phyloP scores from a whole-genome alignment of 176 grass and related monocot genomes.

The Aechmea fasciata region DNA sequence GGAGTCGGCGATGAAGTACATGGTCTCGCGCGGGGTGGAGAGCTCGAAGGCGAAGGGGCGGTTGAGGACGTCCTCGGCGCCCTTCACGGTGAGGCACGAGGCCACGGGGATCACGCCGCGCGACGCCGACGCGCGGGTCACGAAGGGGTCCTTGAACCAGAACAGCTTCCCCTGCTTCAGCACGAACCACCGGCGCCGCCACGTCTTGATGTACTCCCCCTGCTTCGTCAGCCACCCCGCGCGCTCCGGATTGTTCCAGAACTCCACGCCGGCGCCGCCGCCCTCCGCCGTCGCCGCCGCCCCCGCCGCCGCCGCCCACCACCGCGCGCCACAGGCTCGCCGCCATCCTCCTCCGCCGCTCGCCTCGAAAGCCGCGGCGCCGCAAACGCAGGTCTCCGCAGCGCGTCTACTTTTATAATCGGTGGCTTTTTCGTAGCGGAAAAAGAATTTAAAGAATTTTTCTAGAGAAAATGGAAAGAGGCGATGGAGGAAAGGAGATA shows the following conservation, averaged over 20 bases:
- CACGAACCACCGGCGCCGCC: constrained; percentile 95
- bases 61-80: constrained; percentile 88
- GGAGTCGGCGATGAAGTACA: constrained; percentile 98
- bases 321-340: constrained; percentile 67
- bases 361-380: too few relatives aligned
- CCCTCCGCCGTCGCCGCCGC: constrained; percentile 6
- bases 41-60: constrained; percentile 90
- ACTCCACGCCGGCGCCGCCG: constrained; percentile 54
- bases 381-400: too few relatives aligned
- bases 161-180: constrained; percentile 91
- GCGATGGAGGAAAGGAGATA: too few relatives aligned
- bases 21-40: constrained; percentile 68
- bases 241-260: constrained; percentile 77
- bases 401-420: too few relatives aligned
- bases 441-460: too few relatives aligned
- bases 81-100: constrained; percentile 87
- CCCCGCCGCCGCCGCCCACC: constrained; percentile 27
- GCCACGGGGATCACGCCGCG: constrained; percentile 81
- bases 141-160: constrained; percentile 85
- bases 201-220: constrained; percentile 99
- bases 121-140: constrained; percentile 60
- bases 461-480: too few relatives aligned
- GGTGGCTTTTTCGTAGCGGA: too few relatives aligned
- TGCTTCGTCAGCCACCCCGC: constrained; percentile 83
- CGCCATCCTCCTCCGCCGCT: too few relatives aligned